phyloP scores from a whole-genome alignment of 257 asterid genomes.

The Rauvolfia tetraphylla region DNA sequence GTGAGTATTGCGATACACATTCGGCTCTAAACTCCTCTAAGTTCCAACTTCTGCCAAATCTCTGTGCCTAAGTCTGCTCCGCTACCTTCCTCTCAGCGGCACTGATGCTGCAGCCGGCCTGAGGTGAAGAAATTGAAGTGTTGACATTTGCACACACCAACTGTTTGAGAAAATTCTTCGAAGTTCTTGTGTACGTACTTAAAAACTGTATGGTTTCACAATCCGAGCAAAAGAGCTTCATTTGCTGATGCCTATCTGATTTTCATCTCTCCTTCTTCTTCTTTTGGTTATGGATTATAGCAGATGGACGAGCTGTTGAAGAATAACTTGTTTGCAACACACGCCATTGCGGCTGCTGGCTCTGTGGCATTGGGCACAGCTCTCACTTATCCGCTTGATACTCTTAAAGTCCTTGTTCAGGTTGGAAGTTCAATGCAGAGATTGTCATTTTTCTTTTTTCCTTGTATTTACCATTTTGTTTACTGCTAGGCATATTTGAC shows the following conservation, averaged over 20 bases:
- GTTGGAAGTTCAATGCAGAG: constrained; percentile 25
- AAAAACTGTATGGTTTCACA: background rate
- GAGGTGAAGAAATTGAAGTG: background rate
- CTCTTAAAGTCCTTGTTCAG: constrained; percentile 78
- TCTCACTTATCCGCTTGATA: constrained; percentile 75
- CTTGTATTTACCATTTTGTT: background rate
- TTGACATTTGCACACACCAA: constrained; percentile 13
- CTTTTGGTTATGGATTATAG: background rate
- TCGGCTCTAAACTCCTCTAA: background rate
- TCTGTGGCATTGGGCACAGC: constrained; percentile 61
- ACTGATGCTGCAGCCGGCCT: background rate
- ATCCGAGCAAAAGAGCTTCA: background rate
- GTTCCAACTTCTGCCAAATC: background rate
- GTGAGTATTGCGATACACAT: background rate
- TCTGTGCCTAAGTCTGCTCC: background rate
- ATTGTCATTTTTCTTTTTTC: background rate
- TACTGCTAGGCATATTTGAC: background rate
- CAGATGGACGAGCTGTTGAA: constrained; percentile 68
- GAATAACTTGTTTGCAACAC: constrained; percentile 52
- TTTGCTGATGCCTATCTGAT: background rate
- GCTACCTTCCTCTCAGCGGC: background rate
- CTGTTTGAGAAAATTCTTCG: constrained; percentile 22
- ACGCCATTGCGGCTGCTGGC: constrained; percentile 63
- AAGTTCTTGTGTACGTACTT: background rate
- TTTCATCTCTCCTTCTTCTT: background rate